Percentiles rank a stretch among this genome's conserved stretches.
Evolutionary conservation across 2,329 filamentous ascomycete genomes (phyloP).

Genomic region (Chaetothyriales sp.): DNA sequence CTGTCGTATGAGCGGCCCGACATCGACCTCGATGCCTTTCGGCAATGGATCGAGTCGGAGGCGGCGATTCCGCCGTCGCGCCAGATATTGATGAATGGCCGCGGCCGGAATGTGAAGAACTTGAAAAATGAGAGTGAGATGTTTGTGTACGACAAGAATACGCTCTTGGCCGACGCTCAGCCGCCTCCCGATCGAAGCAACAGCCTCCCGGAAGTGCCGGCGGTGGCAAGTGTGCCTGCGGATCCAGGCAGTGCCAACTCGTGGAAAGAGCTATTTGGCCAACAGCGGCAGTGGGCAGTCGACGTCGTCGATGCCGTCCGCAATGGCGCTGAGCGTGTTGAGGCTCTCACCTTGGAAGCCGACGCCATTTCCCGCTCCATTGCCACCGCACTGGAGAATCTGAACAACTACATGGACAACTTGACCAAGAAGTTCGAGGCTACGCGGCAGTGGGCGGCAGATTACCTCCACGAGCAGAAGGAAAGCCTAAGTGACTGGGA

Average conservation of each 20-base stretch:
- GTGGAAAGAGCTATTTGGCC: conserved; percentile 79
- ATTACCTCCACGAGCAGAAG: conserved; percentile 31
- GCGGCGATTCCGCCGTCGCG: conserved; percentile 60
- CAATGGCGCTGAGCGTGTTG: conserved; percentile 46
- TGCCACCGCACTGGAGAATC: conserved; percentile 71
- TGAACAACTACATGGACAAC: conserved; percentile 34
- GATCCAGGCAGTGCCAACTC: conserved; percentile 65
- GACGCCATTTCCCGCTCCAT: conserved; percentile 66
- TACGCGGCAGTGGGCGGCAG: conserved; percentile 33
- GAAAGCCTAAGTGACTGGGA: conserved; percentile 33
- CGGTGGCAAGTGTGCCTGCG: conserved; percentile 58
- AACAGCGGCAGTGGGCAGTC: conserved; percentile 66
- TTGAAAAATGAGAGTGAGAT: conserved; percentile 60
- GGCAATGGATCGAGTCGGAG: conserved; percentile 62
- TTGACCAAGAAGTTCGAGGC: conserved; percentile 34
- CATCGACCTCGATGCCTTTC: conserved; percentile 59
- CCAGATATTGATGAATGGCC: conserved; percentile 74
- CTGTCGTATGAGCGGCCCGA: conserved; percentile 29
- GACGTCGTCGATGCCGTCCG: conserved; percentile 56
- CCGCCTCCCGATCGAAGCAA: conserved; percentile 36
- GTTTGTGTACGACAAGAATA: conserved; percentile 78
- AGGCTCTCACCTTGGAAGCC: conserved; percentile 43
- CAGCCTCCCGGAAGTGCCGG: conserved; percentile 42
- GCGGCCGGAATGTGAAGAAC: conserved; percentile 70
- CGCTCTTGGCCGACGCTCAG: conserved; percentile 41